Evolutionary conservation across 305 asterid genomes (phyloP).

Genomic region (Fraxinus platypoda): DNA sequence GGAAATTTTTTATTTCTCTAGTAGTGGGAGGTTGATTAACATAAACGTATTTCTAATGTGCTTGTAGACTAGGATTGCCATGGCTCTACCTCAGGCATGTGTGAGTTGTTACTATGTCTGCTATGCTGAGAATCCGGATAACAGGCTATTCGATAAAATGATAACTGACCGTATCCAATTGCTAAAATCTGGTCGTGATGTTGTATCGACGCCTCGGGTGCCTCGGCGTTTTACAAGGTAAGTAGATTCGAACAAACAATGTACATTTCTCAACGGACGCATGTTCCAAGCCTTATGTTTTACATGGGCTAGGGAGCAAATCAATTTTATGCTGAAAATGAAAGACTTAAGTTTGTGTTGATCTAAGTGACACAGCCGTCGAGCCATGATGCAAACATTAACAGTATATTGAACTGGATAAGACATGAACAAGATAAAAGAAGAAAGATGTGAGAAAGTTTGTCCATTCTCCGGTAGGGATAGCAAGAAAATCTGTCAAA

Average conservation of each 20-base stretch:
- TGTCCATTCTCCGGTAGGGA: neutral
- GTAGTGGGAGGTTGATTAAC: neutral
- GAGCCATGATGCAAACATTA: neutral
- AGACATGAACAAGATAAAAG: neutral
- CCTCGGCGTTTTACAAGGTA: conserved; percentile 57
- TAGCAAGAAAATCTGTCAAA: too few relatives aligned
- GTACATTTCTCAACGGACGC: neutral
- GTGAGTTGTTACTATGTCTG: conserved; percentile 91
- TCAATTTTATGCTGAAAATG: neutral
- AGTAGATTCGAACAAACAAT: neutral
- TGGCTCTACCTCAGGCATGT: conserved; percentile 96
- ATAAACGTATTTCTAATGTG: conserved; percentile 9
- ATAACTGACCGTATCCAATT: conserved; percentile 48
- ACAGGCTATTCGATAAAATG: conserved; percentile 59
- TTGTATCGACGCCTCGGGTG: conserved; percentile 73
- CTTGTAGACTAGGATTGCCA: conserved; percentile 87
- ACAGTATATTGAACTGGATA: neutral
- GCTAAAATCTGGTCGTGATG: conserved; percentile 60
- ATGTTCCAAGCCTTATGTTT: neutral
- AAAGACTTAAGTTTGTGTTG: neutral
- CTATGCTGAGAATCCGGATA: conserved; percentile 87
- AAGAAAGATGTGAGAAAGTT: neutral
- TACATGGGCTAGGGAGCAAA: neutral
- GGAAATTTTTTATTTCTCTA: conserved; percentile 11
- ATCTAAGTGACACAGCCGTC: neutral